Evolutionary conservation across 805 yeast genomes (phyloP).

Genomic region (Starmerella scarabaei): DNA sequence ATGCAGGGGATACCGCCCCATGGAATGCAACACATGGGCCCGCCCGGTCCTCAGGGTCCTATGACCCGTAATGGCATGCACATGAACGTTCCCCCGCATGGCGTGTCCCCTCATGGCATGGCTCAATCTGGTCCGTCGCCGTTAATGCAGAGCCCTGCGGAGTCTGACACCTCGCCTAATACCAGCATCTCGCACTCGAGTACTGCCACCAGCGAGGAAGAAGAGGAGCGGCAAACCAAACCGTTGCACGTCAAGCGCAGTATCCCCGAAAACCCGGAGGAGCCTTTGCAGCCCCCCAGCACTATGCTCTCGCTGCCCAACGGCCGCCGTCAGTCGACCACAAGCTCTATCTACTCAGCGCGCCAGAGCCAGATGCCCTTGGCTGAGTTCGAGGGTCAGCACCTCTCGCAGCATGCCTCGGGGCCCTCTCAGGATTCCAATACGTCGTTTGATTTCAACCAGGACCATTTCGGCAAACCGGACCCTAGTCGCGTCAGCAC

Average conservation of each 20-base stretch:
- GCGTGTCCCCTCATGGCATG: conserved; percentile 1
- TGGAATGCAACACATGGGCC: neutral
- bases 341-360: conserved; percentile 13
- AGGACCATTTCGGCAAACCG: conserved; percentile 1
- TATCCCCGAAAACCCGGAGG: neutral
- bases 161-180: conserved; percentile 1
- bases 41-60: neutral
- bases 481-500: conserved; percentile 1
- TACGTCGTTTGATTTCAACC: conserved; percentile 12
- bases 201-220: conserved; percentile 5
- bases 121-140: neutral
- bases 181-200: conserved; percentile 2
- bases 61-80: neutral
- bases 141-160: neutral
- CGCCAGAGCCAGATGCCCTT: conserved; percentile 4
- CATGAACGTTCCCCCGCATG: neutral
- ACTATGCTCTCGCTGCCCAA: neutral
- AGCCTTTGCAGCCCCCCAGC: too few species aligned
- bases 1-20: neutral
- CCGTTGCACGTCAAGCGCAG: neutral
- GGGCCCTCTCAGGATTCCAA: conserved; percentile 4
- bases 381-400: neutral
- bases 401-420: neutral
- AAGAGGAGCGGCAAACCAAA: neutral
- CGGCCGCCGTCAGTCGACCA: neutral